Conservation (phyloP, 2,329 filamentous ascomycete genomes). For the Harringtonia lauricola region DNA sequence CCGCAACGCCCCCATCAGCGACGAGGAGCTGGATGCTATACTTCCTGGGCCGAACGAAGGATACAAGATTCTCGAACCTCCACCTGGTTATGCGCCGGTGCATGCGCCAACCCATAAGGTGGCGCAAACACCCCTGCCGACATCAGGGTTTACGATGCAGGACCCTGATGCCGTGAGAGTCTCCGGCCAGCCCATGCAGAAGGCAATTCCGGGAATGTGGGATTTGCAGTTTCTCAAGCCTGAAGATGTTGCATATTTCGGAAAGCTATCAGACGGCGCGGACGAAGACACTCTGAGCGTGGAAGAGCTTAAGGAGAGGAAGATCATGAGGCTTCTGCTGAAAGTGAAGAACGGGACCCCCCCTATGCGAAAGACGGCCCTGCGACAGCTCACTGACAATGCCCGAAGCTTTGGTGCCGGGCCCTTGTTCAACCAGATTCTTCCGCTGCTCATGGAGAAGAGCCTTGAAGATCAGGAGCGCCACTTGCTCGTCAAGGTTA, state of each 20-base stretch:
- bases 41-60: constrained; percentile 81
- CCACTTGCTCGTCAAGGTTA: constrained; percentile 96
- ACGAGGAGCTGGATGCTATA: constrained; percentile 89
- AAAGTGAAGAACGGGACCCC: constrained; percentile 99
- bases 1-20: constrained; percentile 73
- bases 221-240: constrained; percentile 97
- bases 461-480: constrained; percentile 95
- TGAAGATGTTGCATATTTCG: constrained; percentile 98
- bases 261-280: constrained; percentile 87
- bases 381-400: constrained; percentile 95
- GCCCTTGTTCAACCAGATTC: constrained; percentile 91
- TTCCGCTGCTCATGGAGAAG: constrained; percentile 96
- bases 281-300: constrained; percentile 88
- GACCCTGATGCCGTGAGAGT: constrained; percentile 76
- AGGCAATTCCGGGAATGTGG: constrained; percentile 90
- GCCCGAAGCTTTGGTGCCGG: constrained; percentile 92
- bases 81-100: constrained; percentile 81
- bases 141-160: constrained; percentile 92
- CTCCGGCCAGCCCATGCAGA: constrained; percentile 82
- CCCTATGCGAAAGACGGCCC: constrained; percentile 94
- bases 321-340: constrained; percentile 92
- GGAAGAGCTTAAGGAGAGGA: constrained; percentile 92
- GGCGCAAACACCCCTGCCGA: constrained; percentile 61
- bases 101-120: constrained; percentile 66
- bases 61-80: constrained; percentile 84